Conservation (phyloP, 192 early-diverging fungal species). For the Funneliformis geosporum region DNA sequence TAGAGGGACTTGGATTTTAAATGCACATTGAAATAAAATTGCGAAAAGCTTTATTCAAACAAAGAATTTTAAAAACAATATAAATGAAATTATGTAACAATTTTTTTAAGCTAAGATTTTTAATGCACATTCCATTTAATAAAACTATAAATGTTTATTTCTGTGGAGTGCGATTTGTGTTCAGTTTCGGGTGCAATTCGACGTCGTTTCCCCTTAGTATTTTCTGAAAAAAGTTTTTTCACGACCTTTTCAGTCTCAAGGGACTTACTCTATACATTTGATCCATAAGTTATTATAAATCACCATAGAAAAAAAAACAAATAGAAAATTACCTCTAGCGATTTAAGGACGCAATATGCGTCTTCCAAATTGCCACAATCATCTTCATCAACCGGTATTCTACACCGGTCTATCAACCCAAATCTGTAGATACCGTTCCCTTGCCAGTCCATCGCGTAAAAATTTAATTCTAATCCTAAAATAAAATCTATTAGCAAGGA, state of each 20-base stretch:
- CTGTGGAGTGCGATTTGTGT: constrained; percentile 2
- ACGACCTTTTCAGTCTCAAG: neutral
- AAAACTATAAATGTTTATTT: neutral
- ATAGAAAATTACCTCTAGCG: too few relatives aligned
- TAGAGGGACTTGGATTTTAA: too few relatives aligned
- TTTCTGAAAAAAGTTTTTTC: neutral
- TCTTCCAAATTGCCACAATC: neutral
- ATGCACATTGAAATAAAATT: too few relatives aligned
- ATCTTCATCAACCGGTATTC: neutral
- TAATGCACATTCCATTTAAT: constrained; percentile 7
- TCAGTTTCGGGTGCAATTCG: constrained; percentile 1
- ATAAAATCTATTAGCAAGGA: neutral
- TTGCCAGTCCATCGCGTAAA: neutral
- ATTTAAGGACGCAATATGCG: neutral
- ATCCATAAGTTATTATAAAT: neutral
- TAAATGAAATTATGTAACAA: too few relatives aligned
- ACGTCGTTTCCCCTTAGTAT: neutral
- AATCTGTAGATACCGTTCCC: neutral
- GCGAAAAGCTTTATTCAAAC: too few relatives aligned
- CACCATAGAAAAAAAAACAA: too few relatives aligned
- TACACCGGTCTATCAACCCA: neutral
- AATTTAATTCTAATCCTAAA: too few relatives aligned
- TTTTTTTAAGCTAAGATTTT: neutral
- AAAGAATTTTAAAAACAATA: too few relatives aligned
- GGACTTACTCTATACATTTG: neutral